phyloP scores from a whole-genome alignment of 2,329 filamentous ascomycete genomes.

The Sordariomycetes sp. region DNA sequence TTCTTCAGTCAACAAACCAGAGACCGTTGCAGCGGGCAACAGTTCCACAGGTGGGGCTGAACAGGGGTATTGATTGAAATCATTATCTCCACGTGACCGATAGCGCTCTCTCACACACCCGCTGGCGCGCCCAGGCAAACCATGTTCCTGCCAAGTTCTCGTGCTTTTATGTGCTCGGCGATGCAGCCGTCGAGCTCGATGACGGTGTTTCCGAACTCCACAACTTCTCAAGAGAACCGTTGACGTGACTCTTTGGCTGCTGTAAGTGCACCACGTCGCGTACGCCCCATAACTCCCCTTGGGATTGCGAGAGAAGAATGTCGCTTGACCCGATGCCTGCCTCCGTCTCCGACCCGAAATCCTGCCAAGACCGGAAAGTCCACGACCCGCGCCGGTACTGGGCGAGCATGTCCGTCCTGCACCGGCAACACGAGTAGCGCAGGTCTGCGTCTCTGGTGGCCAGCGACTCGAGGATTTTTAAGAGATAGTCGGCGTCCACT shows the following conservation, averaged over 20 bases:
- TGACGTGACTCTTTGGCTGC: too few species aligned
- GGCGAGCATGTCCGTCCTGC: neutral
- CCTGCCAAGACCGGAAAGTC: neutral
- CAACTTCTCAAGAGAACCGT: too few species aligned
- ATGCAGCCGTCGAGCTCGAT: too few species aligned
- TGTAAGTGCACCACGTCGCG: too few species aligned
- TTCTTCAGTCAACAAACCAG: conserved; percentile 4
- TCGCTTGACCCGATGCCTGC: neutral
- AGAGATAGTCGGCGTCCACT: too few species aligned
- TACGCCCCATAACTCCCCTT: too few species aligned
- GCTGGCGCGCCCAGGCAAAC: too few species aligned
- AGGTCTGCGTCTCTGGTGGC: neutral
- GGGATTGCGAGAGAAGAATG: neutral
- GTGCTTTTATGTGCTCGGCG: neutral
- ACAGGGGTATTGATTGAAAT: neutral
- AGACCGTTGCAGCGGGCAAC: conserved; percentile 4
- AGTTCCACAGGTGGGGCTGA: neutral
- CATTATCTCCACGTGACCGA: conserved; percentile 2
- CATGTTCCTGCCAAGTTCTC: too few species aligned
- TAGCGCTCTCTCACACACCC: neutral
- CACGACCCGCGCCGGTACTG: neutral
- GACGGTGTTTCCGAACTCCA: too few species aligned
- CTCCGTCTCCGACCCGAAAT: neutral
- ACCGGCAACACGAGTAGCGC: neutral
- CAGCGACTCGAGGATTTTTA: too few species aligned